These are phyloP conservation scores for Lipomyces kockii DNA, from an alignment of 805 yeast species.

Conservation along the genomic window DNA sequence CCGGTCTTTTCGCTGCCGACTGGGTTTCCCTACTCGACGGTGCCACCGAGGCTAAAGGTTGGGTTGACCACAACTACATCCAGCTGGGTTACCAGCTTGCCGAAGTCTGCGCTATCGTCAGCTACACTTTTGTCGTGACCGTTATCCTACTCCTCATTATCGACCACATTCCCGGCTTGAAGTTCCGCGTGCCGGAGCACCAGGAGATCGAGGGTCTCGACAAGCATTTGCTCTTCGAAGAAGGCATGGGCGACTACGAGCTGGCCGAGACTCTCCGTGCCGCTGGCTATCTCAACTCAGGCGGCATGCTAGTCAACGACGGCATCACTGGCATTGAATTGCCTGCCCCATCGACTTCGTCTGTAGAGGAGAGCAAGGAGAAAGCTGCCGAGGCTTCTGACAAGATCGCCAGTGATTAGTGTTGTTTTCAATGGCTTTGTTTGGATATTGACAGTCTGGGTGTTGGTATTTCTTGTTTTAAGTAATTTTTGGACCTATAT, in stretches of 20 bases:
- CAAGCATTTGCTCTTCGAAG: slow-evolving; percentile 45
- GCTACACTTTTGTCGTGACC: slow-evolving; percentile 78
- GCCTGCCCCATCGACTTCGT: slow-evolving; percentile 18
- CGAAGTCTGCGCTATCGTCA: slow-evolving; percentile 68
- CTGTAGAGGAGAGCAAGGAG: slow-evolving; percentile 11
- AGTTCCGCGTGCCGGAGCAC: slow-evolving; percentile 80
- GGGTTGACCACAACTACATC: slow-evolving; percentile 79
- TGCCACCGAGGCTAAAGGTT: slow-evolving; percentile 56
- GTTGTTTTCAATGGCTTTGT: background rate
- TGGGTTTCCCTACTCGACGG: slow-evolving; percentile 78
- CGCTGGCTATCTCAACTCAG: slow-evolving; percentile 25
- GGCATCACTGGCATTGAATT: slow-evolving; percentile 21
- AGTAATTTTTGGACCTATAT: background rate
- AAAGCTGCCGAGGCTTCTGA: background rate
- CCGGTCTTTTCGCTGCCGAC: slow-evolving; percentile 92
- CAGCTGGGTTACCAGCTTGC: slow-evolving; percentile 92
- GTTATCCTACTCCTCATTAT: slow-evolving; percentile 65
- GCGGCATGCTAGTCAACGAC: slow-evolving; percentile 19
- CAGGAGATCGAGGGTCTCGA: slow-evolving; percentile 90
- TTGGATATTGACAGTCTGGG: background rate
- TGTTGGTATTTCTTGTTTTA: background rate
- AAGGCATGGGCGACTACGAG: slow-evolving; percentile 37
- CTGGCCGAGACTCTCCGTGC: slow-evolving; percentile 25
- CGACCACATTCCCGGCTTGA: slow-evolving; percentile 79
- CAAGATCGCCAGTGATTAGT: background rate